Percentiles rank a stretch among this genome's conserved stretches.
These are phyloP conservation scores for Lodderomyces orthopsilosis DNA, from an alignment of 1,139 yeast genomes.

Conservation along the genomic window DNA sequence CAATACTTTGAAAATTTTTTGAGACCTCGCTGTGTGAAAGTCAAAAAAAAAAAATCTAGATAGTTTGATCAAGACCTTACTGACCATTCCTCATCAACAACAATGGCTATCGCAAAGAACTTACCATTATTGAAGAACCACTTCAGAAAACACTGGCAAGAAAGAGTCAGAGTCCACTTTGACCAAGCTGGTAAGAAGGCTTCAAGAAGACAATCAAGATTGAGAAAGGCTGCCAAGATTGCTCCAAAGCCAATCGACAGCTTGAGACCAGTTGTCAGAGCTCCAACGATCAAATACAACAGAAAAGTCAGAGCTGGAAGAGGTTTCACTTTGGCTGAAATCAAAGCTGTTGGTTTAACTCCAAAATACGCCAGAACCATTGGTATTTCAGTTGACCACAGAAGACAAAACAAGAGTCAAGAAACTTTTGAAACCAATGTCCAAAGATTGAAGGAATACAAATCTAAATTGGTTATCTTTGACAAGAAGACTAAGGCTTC, in stretches of 20 bases:
- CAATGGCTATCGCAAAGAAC: slow-evolving; percentile 94
- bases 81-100: slow-evolving; percentile 13
- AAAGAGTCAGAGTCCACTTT: slow-evolving; percentile 98
- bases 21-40: too few species aligned
- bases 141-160: slow-evolving; percentile 99
- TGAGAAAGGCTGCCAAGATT: slow-evolving; percentile 87
- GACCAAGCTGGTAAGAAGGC: slow-evolving; percentile 99
- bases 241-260: slow-evolving; percentile 98
- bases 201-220: slow-evolving; percentile 94
- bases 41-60: not conserved
- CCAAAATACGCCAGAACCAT: slow-evolving; percentile 96
- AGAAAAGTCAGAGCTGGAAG: slow-evolving; percentile 99
- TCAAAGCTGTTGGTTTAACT: slow-evolving; percentile 96
- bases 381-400: slow-evolving; percentile 99
- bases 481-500: slow-evolving; percentile 81
- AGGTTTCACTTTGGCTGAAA: slow-evolving; percentile 98
- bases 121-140: slow-evolving; percentile 95
- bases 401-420: slow-evolving; percentile 98
- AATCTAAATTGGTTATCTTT: slow-evolving; percentile 91
- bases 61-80: slow-evolving; percentile 6
- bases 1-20: too few species aligned
- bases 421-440: slow-evolving; percentile 95
- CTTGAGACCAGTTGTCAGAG: slow-evolving; percentile 97
- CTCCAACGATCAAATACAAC: slow-evolving; percentile 98
- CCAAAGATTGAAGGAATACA: slow-evolving; percentile 94